Evolutionary conservation across 164 flowering plant species (phyloP).

Genomic region (Tetrastigma voinierianum): DNA sequence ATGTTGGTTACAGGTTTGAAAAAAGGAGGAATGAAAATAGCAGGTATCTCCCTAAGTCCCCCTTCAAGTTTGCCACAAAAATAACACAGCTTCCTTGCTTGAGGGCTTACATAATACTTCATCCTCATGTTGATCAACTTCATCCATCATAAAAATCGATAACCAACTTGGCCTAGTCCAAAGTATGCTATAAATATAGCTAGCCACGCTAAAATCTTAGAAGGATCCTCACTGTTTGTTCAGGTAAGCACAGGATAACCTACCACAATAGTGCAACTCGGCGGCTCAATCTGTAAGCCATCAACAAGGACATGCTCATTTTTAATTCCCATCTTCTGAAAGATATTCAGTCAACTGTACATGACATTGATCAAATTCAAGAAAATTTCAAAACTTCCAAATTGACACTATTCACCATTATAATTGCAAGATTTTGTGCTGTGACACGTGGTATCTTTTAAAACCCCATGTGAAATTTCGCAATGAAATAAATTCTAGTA

Average conservation of each 20-base stretch:
- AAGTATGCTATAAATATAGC: too few species aligned
- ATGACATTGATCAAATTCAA: neutral
- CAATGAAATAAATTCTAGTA: neutral
- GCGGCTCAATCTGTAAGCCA: neutral
- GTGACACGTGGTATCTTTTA: neutral
- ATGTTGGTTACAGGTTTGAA: too few species aligned
- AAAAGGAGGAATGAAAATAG: too few species aligned
- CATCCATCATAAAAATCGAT: too few species aligned
- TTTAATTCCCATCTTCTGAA: neutral
- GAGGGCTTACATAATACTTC: conserved; percentile 4
- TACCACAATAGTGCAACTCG: too few species aligned
- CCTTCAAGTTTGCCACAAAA: too few species aligned
- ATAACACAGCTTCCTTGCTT: conserved; percentile 3
- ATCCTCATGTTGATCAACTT: too few species aligned
- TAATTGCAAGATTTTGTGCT: neutral
- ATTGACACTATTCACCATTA: neutral
- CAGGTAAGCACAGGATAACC: neutral
- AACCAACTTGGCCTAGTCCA: too few species aligned
- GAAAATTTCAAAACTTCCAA: neutral
- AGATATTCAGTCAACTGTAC: neutral
- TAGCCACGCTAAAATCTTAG: too few species aligned
- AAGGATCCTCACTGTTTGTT: too few species aligned
- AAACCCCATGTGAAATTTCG: neutral
- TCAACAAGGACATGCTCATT: neutral
- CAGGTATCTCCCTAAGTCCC: neutral